A percentile compares a stretch with the other conserved stretches of the same genome.
Evolutionary conservation across 768 basidiomycete genomes (phyloP).

Genomic region (Boletus eberwhitei): DNA sequence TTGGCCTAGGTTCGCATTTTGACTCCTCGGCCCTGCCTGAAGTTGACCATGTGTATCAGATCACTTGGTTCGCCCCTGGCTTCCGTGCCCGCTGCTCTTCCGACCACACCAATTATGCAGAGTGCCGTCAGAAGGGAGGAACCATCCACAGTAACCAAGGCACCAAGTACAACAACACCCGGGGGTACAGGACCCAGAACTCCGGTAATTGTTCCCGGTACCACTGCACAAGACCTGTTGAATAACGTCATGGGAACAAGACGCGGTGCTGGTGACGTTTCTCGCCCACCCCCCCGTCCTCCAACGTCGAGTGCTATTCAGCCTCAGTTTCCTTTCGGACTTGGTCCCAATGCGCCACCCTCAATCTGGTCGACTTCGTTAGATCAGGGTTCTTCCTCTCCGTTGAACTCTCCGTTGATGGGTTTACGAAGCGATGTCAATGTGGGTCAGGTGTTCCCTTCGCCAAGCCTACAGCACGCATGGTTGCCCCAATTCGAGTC

Average conservation of each 20-base stretch:
- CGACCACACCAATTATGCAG: slow-evolving; percentile 18
- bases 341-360: slow-evolving; percentile 44
- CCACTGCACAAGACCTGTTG: slow-evolving; percentile 67
- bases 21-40: background rate
- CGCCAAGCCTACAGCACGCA: slow-evolving; percentile 10
- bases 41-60: slow-evolving; percentile 12
- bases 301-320: slow-evolving; percentile 31
- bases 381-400: slow-evolving; percentile 39
- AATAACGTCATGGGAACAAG: slow-evolving; percentile 37
- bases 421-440: slow-evolving; percentile 14
- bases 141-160: background rate
- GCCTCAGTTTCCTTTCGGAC: slow-evolving; percentile 51
- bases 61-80: slow-evolving; percentile 20
- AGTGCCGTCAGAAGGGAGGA: slow-evolving; percentile 6
- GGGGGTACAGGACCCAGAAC: slow-evolving; percentile 28
- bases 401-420: slow-evolving; percentile 9
- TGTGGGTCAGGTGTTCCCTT: slow-evolving; percentile 9
- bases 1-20: slow-evolving; percentile 53
- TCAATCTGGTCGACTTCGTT: slow-evolving; percentile 68
- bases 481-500: slow-evolving; percentile 29
- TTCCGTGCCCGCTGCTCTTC: slow-evolving; percentile 8
- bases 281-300: slow-evolving; percentile 11
- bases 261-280: slow-evolving; percentile 19
- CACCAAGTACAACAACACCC: slow-evolving; percentile 9
- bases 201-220: slow-evolving; percentile 29